Percentiles rank a stretch among this genome's conserved stretches.
Conservation (phyloP, 164 flowering plant genomes). For the Magnolia officinalis region DNA sequence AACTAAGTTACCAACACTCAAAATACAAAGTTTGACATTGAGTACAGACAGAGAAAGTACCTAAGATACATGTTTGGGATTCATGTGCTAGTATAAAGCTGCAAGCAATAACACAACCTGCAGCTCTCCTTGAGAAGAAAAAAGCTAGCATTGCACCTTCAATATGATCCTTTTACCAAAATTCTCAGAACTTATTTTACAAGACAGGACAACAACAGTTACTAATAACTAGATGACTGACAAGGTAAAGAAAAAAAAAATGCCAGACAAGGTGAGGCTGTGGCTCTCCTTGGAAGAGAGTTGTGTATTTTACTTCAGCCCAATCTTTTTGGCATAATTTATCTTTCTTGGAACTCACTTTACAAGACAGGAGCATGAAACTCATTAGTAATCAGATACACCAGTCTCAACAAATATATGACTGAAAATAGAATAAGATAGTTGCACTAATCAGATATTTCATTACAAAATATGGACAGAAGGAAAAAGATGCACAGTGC, state of each 20-base stretch:
- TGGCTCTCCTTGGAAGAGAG: background rate
- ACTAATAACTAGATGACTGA: too few species aligned
- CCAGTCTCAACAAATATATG: background rate
- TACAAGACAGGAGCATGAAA: background rate
- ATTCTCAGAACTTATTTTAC: too few species aligned
- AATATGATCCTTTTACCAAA: too few species aligned
- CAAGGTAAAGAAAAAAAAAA: too few species aligned
- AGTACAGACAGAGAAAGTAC: background rate
- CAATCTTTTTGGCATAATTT: conserved; percentile 1
- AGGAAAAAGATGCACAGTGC: background rate
- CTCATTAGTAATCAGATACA: background rate
- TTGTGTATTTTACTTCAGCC: background rate
- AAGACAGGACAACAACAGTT: too few species aligned
- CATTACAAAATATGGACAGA: background rate
- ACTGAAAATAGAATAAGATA: background rate
- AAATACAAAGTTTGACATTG: background rate
- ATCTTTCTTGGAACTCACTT: background rate
- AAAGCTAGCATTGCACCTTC: background rate
- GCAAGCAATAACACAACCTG: background rate
- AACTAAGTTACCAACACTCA: background rate
- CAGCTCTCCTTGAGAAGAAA: background rate
- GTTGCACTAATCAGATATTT: background rate
- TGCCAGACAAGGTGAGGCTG: too few species aligned
- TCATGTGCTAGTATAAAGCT: background rate
- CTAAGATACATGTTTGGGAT: background rate